Conservation (phyloP, 1,284 basidiomycete species). For the Fistulinella cinereoalba region DNA sequence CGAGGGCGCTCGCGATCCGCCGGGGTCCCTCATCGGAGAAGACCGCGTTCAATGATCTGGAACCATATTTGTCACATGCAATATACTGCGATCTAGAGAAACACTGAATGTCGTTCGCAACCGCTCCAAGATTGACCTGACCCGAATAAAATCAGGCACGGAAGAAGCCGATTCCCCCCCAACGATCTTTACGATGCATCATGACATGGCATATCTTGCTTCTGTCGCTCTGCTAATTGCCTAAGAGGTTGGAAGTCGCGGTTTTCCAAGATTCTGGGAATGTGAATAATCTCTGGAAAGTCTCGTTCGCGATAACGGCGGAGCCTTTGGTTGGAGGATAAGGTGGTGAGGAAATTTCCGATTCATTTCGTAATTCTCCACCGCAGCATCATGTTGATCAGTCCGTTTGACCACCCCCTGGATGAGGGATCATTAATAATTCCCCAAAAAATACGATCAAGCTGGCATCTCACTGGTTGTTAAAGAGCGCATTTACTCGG, state of each 20-base stretch:
- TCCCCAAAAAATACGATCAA: slow-evolving; percentile 14
- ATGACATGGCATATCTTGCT: no score
- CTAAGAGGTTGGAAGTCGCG: not conserved
- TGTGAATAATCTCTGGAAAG: slow-evolving; percentile 1
- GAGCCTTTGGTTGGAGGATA: slow-evolving; percentile 24
- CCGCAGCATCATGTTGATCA: slow-evolving; percentile 16
- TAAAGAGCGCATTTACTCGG: not conserved
- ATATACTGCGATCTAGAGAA: no score
- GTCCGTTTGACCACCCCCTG: not conserved
- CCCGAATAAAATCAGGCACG: no score
- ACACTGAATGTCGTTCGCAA: no score
- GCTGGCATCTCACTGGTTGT: slow-evolving; percentile 9
- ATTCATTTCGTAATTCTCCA: slow-evolving; percentile 13
- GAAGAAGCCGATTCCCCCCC: no score
- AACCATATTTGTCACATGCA: not conserved
- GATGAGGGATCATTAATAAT: not conserved
- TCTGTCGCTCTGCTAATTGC: no score
- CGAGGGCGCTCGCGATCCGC: slow-evolving; percentile 31
- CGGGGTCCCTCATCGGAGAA: slow-evolving; percentile 13
- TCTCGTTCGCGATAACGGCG: slow-evolving; percentile 23
- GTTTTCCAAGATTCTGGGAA: not conserved
- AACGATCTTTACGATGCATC: no score
- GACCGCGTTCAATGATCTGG: slow-evolving; percentile 3
- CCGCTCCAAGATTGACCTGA: no score
- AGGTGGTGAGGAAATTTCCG: slow-evolving; percentile 3